A percentile compares a stretch with the other conserved stretches of the same genome.
Evolutionary conservation across 83 land plant genomes (phyloP).

Genomic region (Thuja plicata): DNA sequence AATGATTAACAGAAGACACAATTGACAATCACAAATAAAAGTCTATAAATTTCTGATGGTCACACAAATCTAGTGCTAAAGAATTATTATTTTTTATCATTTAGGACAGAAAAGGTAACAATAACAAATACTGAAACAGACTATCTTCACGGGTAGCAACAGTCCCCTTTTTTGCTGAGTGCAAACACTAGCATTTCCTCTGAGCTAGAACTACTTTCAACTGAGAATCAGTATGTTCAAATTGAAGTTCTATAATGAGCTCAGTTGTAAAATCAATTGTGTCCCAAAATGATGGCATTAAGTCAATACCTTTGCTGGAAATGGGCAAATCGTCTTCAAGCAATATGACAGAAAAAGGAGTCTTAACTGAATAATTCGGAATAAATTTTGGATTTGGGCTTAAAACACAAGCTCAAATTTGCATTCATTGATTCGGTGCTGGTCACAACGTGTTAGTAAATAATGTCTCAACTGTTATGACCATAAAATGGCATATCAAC

Average conservation of each 20-base stretch:
- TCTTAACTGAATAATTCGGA: not conserved
- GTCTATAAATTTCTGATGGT: no score
- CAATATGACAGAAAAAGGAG: not conserved
- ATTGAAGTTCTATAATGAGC: no score
- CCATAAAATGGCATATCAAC: not conserved
- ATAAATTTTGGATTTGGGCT: no score
- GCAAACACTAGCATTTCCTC: not conserved
- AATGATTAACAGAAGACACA: no score
- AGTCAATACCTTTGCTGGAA: not conserved
- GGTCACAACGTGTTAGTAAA: not conserved
- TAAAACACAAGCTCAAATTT: not conserved
- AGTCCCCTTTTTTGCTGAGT: not conserved
- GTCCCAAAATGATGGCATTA: not conserved
- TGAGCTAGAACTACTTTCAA: not conserved
- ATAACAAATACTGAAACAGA: not conserved
- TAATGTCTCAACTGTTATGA: not conserved
- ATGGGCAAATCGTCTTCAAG: not conserved
- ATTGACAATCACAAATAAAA: no score
- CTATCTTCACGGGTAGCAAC: not conserved
- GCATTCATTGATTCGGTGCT: not conserved
- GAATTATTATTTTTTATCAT: no score
- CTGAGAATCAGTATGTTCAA: not conserved
- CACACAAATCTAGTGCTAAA: no score
- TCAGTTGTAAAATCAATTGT: no score
- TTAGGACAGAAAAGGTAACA: not conserved